Percentiles rank a stretch among this genome's conserved stretches.
Evolutionary conservation across 1,284 basidiomycete species (phyloP).

Genomic region (Malassezia psittaci): DNA sequence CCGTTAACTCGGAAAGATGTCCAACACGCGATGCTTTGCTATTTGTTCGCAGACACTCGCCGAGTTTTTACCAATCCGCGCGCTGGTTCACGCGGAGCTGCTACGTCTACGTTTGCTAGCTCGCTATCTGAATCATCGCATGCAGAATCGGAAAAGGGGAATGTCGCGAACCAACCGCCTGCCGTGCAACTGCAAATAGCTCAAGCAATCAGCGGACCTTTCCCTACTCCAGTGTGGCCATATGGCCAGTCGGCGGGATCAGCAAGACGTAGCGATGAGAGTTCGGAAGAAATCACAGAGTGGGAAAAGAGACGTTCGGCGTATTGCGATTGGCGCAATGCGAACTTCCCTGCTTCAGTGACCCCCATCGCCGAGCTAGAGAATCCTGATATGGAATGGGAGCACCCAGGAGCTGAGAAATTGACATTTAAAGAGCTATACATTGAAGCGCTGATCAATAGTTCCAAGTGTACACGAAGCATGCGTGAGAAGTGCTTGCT

Average conservation of each 20-base stretch:
- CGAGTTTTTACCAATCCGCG: constrained; percentile 62
- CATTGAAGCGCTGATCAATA: constrained; percentile 65
- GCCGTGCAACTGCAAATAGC: constrained; percentile 13
- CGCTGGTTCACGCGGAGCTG: constrained; percentile 17
- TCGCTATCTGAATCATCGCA: neutral
- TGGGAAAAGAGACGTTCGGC: constrained; percentile 19
- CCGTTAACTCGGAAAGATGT: constrained; percentile 54
- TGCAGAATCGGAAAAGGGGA: constrained; percentile 1
- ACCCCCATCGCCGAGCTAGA: constrained; percentile 9
- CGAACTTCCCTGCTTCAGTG: constrained; percentile 12
- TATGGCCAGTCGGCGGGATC: constrained; percentile 37
- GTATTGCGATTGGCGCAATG: constrained; percentile 13
- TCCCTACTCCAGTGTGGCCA: constrained; percentile 36
- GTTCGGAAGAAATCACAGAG: constrained; percentile 22
- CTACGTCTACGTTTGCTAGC: constrained; percentile 17
- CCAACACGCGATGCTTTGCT: constrained; percentile 69
- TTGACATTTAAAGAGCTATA: constrained; percentile 71
- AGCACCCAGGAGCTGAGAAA: constrained; percentile 28
- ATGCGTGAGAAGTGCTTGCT: constrained; percentile 74
- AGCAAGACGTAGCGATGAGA: constrained; percentile 32
- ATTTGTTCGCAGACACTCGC: constrained; percentile 63
- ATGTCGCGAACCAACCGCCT: constrained; percentile 3
- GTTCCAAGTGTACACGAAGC: constrained; percentile 71
- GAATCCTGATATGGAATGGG: constrained; percentile 22
- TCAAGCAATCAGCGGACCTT: constrained; percentile 7